Conservation (phyloP, 441 rosid genomes). For the Capsella rubella region DNA sequence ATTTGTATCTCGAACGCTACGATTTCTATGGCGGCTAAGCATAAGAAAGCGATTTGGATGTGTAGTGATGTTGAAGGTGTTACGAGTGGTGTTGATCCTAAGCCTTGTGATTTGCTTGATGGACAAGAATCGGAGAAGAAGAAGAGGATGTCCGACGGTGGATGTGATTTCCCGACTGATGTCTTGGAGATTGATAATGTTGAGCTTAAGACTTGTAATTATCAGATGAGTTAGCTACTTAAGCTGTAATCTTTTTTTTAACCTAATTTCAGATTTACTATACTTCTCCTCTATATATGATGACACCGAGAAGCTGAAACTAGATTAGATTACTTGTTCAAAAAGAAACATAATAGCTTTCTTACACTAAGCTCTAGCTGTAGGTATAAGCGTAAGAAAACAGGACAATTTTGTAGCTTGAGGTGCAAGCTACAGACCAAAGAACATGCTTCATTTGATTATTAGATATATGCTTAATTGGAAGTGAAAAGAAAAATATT, state of each 20-base stretch:
- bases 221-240: constrained; percentile 34
- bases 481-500: too few relatives aligned
- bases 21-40: constrained; percentile 68
- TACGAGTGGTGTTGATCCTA: constrained; percentile 43
- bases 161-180: constrained; percentile 70
- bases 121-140: constrained; percentile 47
- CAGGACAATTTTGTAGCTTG: neutral
- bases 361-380: too few relatives aligned
- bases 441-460: too few relatives aligned
- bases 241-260: neutral
- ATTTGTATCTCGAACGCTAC: constrained; percentile 73
- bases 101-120: constrained; percentile 45
- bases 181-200: constrained; percentile 72
- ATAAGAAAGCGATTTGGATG: constrained; percentile 48
- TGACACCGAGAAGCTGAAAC: constrained; percentile 42
- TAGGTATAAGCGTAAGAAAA: too few relatives aligned
- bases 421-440: neutral
- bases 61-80: constrained; percentile 49
- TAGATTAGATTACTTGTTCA: neutral
- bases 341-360: too few relatives aligned
- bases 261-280: constrained; percentile 36
- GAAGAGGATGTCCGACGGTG: constrained; percentile 31
- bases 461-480: too few relatives aligned
- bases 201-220: constrained; percentile 61
- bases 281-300: neutral